phyloP scores from a whole-genome alignment of 176 grass and related monocot species.

The maize (Zea mays) region Zm-B73-REFERENCE-NAM-5.0 NC_050100.1:215121001-215121500 shows the following conservation, averaged over 20 bases:
- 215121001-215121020: background rate
- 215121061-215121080: conserved; percentile 1
- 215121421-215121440: conserved; percentile 4
- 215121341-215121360: background rate
- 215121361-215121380: background rate
- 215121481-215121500: background rate
- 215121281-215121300: background rate
- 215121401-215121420: background rate
- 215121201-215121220: background rate
- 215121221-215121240: background rate
- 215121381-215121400: background rate
- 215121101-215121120: background rate
- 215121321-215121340: background rate
- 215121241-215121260: background rate
- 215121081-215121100: background rate
- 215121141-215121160: background rate
- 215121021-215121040: background rate
- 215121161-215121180: background rate
- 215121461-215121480: conserved; percentile 4
- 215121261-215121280: background rate
- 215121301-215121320: background rate
- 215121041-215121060: background rate
- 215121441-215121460: background rate
- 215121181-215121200: conserved; percentile 3
- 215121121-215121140: background rate